Conservation (phyloP, 2,329 filamentous ascomycete species). For the Penicillium palitans region DNA sequence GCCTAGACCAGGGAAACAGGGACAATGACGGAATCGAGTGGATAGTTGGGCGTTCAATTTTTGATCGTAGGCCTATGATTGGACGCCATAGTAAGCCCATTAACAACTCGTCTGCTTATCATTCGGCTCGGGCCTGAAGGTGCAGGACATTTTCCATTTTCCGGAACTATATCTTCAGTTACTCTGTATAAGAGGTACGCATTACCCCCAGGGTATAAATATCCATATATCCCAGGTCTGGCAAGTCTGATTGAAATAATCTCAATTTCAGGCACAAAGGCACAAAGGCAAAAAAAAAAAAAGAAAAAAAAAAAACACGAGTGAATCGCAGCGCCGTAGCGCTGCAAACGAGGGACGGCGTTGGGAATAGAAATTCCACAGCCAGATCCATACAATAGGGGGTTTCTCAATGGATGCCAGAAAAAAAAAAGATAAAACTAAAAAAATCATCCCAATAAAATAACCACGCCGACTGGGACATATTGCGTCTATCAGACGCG, state of each 20-base stretch:
- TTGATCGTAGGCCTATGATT: not conserved
- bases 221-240: not conserved
- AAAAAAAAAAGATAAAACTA: constrained; percentile 3
- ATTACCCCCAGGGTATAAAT: not conserved
- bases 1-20: not conserved
- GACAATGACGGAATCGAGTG: not conserved
- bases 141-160: not conserved
- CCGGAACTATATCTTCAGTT: not conserved
- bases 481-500: constrained; percentile 13
- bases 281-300: not conserved
- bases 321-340: constrained; percentile 13
- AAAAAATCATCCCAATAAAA: constrained; percentile 7
- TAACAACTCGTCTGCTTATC: not conserved
- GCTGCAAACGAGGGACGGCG: constrained; percentile 15
- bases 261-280: constrained; percentile 9
- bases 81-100: not conserved
- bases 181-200: not conserved
- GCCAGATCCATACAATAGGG: constrained; percentile 9
- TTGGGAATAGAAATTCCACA: not conserved
- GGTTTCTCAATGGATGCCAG: constrained; percentile 4
- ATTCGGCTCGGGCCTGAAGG: not conserved
- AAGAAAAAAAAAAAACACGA: not conserved
- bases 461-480: constrained; percentile 3
- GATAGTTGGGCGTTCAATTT: not conserved
- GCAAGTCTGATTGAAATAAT: not conserved